Conservation (phyloP, 768 basidiomycete species). For the Tricholoma matsutake region DNA sequence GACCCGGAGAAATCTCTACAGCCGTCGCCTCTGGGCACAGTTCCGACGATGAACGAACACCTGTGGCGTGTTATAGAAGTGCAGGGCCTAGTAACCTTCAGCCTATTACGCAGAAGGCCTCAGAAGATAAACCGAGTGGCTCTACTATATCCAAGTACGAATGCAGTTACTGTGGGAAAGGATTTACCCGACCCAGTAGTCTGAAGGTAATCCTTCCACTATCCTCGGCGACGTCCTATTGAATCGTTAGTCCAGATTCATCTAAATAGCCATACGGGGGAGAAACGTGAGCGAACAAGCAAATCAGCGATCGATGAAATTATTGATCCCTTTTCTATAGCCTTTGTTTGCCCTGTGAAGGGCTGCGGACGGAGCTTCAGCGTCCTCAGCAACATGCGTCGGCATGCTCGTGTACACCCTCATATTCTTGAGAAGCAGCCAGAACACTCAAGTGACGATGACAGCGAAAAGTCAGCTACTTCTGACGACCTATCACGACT, state of each 20-base stretch:
- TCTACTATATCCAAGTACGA: slow-evolving; percentile 59
- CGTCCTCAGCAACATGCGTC: slow-evolving; percentile 86
- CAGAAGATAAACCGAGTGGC: slow-evolving; percentile 12
- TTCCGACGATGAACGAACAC: slow-evolving; percentile 16
- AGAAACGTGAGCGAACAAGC: slow-evolving; percentile 61
- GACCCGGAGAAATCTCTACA: slow-evolving; percentile 10
- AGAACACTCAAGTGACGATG: slow-evolving; percentile 45
- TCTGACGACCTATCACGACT: slow-evolving; percentile 13
- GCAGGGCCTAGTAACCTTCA: background rate
- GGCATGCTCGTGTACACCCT: slow-evolving; percentile 74
- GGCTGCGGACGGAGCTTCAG: slow-evolving; percentile 81
- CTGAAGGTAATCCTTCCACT: slow-evolving; percentile 52
- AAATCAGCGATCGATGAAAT: slow-evolving; percentile 8
- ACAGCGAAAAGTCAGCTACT: slow-evolving; percentile 31
- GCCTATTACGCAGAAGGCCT: background rate
- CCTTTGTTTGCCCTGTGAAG: slow-evolving; percentile 71
- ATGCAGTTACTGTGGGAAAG: slow-evolving; percentile 75
- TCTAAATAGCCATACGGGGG: slow-evolving; percentile 80
- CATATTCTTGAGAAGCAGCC: slow-evolving; percentile 26
- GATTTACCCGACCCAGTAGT: slow-evolving; percentile 80
- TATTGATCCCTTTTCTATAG: slow-evolving; percentile 34
- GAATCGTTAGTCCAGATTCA: slow-evolving; percentile 54
- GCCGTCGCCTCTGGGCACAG: background rate
- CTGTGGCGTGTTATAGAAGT: slow-evolving; percentile 8
- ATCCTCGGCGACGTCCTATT: slow-evolving; percentile 11